Conservation (phyloP, 1,284 basidiomycete genomes). For the Paramarasmius palmivorus region DNA sequence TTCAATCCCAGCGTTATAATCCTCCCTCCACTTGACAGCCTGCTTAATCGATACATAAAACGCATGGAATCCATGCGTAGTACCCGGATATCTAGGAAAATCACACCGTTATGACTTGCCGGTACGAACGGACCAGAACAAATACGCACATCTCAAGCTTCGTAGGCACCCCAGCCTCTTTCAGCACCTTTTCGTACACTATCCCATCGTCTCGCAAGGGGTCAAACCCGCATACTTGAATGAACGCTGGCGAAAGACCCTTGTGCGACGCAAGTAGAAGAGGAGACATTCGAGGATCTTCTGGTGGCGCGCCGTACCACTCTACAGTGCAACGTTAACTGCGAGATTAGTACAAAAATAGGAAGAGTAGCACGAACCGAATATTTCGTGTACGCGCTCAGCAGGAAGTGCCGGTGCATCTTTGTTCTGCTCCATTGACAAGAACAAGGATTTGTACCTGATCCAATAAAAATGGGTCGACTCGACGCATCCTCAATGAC, state of each 20-base stretch:
- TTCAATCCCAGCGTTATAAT: not conserved
- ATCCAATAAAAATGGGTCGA: not conserved
- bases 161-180: constrained; percentile 10
- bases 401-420: constrained; percentile 7
- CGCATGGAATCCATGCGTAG: constrained; percentile 10
- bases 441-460: constrained; percentile 11
- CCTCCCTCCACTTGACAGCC: not conserved
- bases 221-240: constrained; percentile 16
- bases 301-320: not conserved
- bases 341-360: too few relatives aligned
- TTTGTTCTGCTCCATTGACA: constrained; percentile 14
- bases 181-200: constrained; percentile 12
- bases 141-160: constrained; percentile 11
- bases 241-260: constrained; percentile 4
- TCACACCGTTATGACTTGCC: not conserved
- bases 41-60: not conserved
- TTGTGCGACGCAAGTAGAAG: not conserved
- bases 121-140: not conserved
- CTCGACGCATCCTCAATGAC: not conserved
- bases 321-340: not conserved
- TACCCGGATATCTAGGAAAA: constrained; percentile 11
- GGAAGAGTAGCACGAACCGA: not conserved
- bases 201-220: constrained; percentile 17
- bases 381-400: not conserved
- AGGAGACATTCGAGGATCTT: not conserved